Conservation (phyloP, 73 alveolate species). For the Stentor roeselii region DNA sequence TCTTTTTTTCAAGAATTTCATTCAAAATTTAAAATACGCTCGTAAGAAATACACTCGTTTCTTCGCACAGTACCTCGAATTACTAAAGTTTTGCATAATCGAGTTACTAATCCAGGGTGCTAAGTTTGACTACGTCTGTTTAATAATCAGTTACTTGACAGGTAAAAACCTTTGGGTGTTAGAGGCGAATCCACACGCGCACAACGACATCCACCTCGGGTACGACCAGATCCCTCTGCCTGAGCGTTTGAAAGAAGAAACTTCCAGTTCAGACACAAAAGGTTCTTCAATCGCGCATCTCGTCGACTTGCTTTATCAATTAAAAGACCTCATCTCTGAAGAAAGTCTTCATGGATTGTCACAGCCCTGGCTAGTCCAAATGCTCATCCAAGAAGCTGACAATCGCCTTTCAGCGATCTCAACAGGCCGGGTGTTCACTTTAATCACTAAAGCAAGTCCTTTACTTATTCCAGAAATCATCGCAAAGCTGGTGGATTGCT, state of each 20-base stretch:
- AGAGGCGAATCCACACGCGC: background rate
- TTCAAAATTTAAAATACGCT: background rate
- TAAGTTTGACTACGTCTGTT: background rate
- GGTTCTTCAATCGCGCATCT: background rate
- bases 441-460: background rate
- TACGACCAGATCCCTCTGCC: background rate
- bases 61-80: background rate
- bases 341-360: background rate
- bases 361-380: background rate
- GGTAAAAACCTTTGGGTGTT: background rate
- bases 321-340: background rate
- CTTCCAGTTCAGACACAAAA: constrained; percentile 11
- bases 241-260: background rate
- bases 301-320: background rate
- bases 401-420: too few relatives aligned
- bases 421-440: background rate
- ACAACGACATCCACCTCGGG: background rate
- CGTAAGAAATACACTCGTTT: background rate
- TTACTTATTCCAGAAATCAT: background rate
- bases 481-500: background rate
- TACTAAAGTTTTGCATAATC: background rate
- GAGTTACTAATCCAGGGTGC: background rate
- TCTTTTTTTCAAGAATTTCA: background rate
- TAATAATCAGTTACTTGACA: background rate
- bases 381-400: background rate